Conservation (phyloP, 140 eudicot species). For the Ambrosia hybrid region DNA sequence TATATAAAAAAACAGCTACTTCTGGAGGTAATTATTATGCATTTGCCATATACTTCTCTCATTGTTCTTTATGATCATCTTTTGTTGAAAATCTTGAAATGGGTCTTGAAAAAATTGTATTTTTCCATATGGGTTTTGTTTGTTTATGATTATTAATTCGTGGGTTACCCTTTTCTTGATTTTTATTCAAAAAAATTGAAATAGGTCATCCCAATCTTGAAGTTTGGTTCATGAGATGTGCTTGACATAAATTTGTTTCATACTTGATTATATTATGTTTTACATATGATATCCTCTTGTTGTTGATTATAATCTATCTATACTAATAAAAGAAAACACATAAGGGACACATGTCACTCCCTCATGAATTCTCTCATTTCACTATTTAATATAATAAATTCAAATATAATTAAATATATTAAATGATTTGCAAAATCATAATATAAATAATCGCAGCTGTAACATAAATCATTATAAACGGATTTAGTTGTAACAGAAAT, state of each 20-base stretch:
- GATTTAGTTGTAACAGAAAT: too few species aligned
- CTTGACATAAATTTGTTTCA: slow-evolving; percentile 5
- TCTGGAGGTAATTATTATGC: slow-evolving; percentile 23
- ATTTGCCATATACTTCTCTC: neutral
- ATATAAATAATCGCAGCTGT: too few species aligned
- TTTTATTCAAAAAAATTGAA: neutral
- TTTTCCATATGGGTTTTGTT: slow-evolving; percentile 32
- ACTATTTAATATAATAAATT: too few species aligned
- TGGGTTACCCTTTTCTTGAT: slow-evolving; percentile 15
- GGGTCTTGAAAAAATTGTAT: slow-evolving; percentile 20
- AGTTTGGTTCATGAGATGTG: slow-evolving; percentile 16
- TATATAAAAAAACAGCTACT: neutral
- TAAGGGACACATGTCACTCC: too few species aligned
- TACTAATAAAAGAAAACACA: too few species aligned
- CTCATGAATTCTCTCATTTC: too few species aligned
- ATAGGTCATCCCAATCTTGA: slow-evolving; percentile 15
- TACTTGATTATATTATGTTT: neutral
- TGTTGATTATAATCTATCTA: slow-evolving; percentile 5
- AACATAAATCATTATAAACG: too few species aligned
- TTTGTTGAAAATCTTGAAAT: neutral
- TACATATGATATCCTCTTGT: neutral
- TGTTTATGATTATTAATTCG: neutral
- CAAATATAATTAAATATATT: too few species aligned
- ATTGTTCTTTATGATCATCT: slow-evolving; percentile 9
- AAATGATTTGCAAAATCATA: too few species aligned